Evolutionary conservation across 1,284 basidiomycete genomes (phyloP), one percentile per base, ranked within the genome.

Genomic region (Malassezia sp.): DNA sequence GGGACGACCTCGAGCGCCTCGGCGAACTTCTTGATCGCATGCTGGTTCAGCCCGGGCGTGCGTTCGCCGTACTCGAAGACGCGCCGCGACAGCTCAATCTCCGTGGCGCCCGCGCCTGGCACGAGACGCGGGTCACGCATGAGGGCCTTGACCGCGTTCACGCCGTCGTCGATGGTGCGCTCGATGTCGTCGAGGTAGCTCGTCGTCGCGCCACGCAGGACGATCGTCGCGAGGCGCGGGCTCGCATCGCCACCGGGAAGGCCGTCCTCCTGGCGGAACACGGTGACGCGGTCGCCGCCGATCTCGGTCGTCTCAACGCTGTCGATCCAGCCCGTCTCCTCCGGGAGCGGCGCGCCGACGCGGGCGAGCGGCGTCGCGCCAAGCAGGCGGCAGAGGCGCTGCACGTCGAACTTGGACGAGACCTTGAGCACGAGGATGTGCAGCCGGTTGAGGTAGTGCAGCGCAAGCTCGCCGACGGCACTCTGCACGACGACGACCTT

Each of bases 271-370:
- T 97, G 93, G 33, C 91, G 79, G 59, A 99, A 80, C 0, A 97
- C 90, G 1, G 90, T 96, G 28, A 96, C 93, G 39, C 91, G 82
- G 74, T 99, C 93, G 5, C 93, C 93, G 35, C 93, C 93, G 60
- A 97, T 85, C 72, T 99, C 93, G 52, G 83, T 82, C 27, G 85
- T 87, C 76, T 97, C 90, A 65, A 96, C 84, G 20, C 93, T 77
- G 69, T 97, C 91, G 56, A 95, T 80, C 66, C 78, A 83, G 28
- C 93, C 93, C 5, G 87, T 88, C 74, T 99, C 93, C 72, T 99
- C 93, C 0, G 89, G 80, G 15, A 87, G 91, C 2, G 93, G 91
- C 0, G 90, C 86, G 46, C 93, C 93, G 49, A 97, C 78, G 35
- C 93, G 82, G 4, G 93, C 91, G 38, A 99, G 80, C 4, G 93